These are phyloP conservation scores for Trichoderma afroharzianum DNA, from an alignment of 2,329 filamentous ascomycete genomes.

Conservation along the genomic window DNA sequence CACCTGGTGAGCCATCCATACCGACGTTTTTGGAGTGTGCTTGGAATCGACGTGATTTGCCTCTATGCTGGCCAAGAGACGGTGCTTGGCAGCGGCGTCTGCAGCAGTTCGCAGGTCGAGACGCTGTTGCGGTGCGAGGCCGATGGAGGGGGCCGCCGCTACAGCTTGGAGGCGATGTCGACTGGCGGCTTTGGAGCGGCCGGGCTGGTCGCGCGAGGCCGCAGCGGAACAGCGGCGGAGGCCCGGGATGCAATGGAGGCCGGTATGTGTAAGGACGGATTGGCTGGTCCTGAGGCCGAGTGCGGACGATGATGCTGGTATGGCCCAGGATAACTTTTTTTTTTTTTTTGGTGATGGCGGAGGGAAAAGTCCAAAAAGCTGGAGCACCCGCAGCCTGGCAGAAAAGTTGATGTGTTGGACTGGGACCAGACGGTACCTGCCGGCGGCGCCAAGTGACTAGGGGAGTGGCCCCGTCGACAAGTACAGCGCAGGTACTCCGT, in stretches of 20 bases:
- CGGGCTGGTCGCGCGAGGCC: conserved; percentile 14
- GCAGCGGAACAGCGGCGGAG: conserved; percentile 15
- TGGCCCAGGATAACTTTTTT: not conserved
- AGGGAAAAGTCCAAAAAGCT: conserved; percentile 9
- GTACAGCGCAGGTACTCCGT: not conserved
- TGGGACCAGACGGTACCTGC: conserved; percentile 6
- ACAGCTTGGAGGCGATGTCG: not conserved
- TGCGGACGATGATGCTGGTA: conserved; percentile 19
- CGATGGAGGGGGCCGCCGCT: not conserved
- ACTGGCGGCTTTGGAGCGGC: conserved; percentile 7
- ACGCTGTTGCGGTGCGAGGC: not conserved
- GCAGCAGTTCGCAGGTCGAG: not conserved
- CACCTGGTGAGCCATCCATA: conserved; percentile 49
- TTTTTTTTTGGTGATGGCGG: conserved; percentile 16
- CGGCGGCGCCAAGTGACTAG: not conserved
- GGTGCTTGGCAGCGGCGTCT: conserved; percentile 20
- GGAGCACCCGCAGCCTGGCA: conserved; percentile 1
- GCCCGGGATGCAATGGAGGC: not conserved
- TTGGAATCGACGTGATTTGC: not conserved
- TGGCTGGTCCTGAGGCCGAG: conserved; percentile 22
- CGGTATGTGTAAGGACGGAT: not conserved
- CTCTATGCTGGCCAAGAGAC: conserved; percentile 16
- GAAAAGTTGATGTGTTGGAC: not conserved
- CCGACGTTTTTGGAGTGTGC: conserved; percentile 17
- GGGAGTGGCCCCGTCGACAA: not conserved